Base-by-base conservation (phyloP, 805 yeast genomes). In the Teunomyces atbi region DNA sequence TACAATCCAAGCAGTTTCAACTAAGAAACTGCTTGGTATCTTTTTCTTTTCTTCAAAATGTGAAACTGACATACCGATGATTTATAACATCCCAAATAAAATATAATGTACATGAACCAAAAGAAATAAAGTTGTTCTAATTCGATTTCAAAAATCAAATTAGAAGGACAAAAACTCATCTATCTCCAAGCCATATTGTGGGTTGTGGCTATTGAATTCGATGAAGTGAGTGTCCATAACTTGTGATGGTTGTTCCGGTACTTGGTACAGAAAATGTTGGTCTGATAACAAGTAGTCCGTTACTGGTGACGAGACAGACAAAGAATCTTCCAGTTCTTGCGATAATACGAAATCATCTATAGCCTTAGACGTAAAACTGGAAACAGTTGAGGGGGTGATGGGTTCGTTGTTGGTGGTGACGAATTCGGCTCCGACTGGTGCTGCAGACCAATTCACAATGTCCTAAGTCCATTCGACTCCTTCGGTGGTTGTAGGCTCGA, bases 91-190 rank as follows among this genome's bases (percentile, higher is more conserved):
- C 30, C 42, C 42, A 26, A 40, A 28, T 23, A n/a, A 40, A 40
- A 29, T 40, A 21, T 20, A 36, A 19, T 36, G 28, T 36, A 21
- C 36, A 33, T 33, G 36, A 16, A 33, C 36, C 34, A 32, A 32
- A 33, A 33, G 36, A 33, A 33, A 19, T 33, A 33, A 33, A 33
- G 10, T 16, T 12, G 3, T 19, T 21, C 16, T 20, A 12, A 36
- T 20, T 36, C 6, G 15, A 21, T n/a, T 10, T 21, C 13, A 16
- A 18, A 5, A 13, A 20, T n/a, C 28, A 21, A 37, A 28, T 50
- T 55, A 62, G 46, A 62, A 55, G 38, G 65, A 59, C 54, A 65
- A 64, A 47, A 60, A 65, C 47, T 65, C 69, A 30, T 64, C 67
- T 30, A 65, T 56, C 43, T 65, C 59, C 41, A 63, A 50, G 32